Base-by-base conservation (phyloP, 108 stramenopile genomes). In the Cyclostephanos tholiformis region DNA sequence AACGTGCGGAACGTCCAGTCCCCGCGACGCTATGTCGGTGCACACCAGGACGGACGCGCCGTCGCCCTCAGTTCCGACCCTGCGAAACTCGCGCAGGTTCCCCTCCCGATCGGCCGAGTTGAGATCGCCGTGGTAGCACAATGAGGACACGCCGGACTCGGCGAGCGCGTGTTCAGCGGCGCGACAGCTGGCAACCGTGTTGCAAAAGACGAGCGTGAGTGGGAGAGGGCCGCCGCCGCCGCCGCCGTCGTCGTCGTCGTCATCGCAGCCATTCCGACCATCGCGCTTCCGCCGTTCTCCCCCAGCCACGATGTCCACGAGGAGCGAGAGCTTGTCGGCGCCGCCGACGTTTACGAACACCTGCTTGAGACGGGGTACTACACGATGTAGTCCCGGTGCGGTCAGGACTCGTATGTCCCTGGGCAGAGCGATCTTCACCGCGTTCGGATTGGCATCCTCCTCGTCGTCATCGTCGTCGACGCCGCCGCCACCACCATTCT, bases 21-120 rank as follows among this genome's bases (percentile, higher is more conserved):
- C 98, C 10, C 98, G 82, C 7, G 92, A 91, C n/a, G 98, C 96
- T 8, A 97, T 90, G 75, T 98, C 98, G 20, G 98, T 98, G 69
- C 96, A 97, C 14, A 98, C 88, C 72, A 98, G 76, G 9, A 98
- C 80, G 43, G 84, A 68, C 16, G 84, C 57, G 25, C 76, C 68
- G 39, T 63, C 78, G 25, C 68, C 70, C 9, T 62, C 63, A 43
- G 46, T 53, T 66, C 75, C 67, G 27, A 83, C 89, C 36, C 69
- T 77, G 55, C 83, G 70, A 84, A 93, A 97, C 55, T 62, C 29
- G 49, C 52, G 46, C 32, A 95, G 69, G 72, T 87, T 87, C 36
- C 60, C 73, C 48, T 85, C 89, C 51, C 94, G 75, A 11, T 59
- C 76, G 56, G 90, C 87, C 10, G 89, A 85, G 43, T 87, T 88